These are phyloP conservation scores for Blastocystis sp. DNA, from an alignment of 352 stramenopile genomes.

Conservation along the genomic window DNA sequence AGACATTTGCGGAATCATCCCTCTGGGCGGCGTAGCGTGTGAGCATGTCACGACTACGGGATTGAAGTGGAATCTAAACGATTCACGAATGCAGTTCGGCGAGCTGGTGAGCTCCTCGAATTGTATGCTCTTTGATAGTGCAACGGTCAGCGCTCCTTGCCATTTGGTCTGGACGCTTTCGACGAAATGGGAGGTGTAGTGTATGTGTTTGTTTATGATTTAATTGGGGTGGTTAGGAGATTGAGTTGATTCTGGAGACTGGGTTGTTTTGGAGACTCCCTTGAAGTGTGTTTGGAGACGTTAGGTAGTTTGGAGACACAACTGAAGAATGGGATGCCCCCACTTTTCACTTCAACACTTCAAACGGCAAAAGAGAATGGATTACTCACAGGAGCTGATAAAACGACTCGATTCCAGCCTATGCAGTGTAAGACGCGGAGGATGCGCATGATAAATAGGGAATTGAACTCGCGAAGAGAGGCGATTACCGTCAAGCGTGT, in stretches of 20 bases:
- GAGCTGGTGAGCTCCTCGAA: constrained; percentile 64
- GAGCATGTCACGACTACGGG: constrained; percentile 55
- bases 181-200: constrained; percentile 11
- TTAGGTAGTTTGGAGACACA: too few relatives aligned
- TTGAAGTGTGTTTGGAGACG: not conserved
- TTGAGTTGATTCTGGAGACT: not conserved
- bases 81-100: constrained; percentile 67
- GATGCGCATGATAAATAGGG: too few relatives aligned
- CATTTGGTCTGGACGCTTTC: constrained; percentile 33
- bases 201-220: constrained; percentile 41
- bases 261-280: not conserved
- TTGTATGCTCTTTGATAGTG: constrained; percentile 33
- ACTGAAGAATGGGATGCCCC: too few relatives aligned
- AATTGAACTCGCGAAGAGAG: too few relatives aligned
- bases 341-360: too few relatives aligned
- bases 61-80: constrained; percentile 68
- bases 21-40: constrained; percentile 16
- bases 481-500: too few relatives aligned
- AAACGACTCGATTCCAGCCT: too few relatives aligned
- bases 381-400: too few relatives aligned
- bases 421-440: too few relatives aligned
- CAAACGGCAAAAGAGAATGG: too few relatives aligned
- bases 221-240: not conserved
- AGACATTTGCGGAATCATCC: constrained; percentile 52
- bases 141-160: constrained; percentile 19